Conservation (phyloP, 108 stramenopile genomes). For the Conticribra weissflogii region DNA sequence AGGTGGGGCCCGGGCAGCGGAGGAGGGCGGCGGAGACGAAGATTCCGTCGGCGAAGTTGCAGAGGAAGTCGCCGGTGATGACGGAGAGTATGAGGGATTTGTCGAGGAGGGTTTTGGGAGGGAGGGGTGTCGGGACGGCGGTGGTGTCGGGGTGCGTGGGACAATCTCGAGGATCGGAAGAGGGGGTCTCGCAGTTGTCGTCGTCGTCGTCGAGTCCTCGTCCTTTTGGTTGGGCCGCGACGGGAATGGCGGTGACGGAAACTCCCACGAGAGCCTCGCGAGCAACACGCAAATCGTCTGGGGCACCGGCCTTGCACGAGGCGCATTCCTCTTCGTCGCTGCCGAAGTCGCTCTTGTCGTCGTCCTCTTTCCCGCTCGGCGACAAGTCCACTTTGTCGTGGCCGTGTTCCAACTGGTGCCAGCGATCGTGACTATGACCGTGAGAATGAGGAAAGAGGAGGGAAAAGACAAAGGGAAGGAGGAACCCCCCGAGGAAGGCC, state of each 20-base stretch:
- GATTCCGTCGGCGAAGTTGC: constrained; percentile 88
- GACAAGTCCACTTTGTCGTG: no score
- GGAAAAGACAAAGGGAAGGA: constrained; percentile 59
- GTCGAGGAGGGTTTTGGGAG: constrained; percentile 34
- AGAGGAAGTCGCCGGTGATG: constrained; percentile 66
- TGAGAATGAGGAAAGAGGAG: constrained; percentile 52
- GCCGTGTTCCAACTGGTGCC: background rate
- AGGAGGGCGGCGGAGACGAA: constrained; percentile 78
- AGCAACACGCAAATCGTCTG: background rate
- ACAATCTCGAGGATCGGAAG: no score
- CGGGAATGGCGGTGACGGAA: background rate
- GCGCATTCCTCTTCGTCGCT: background rate
- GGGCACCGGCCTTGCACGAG: background rate
- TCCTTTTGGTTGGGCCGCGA: background rate
- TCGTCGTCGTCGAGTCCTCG: background rate
- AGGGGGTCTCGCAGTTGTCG: no score
- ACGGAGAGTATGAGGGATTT: constrained; percentile 43
- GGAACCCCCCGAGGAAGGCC: constrained; percentile 68
- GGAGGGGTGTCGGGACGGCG: constrained; percentile 1
- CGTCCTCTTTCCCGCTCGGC: no score
- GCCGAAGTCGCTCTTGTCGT: background rate
- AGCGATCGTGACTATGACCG: constrained; percentile 15
- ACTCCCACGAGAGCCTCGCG: background rate
- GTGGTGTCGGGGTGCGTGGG: no score
- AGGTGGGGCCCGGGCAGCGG: constrained; percentile 49